Base-by-base conservation (phyloP, 2,329 filamentous ascomycete species). In the Fusarium chaquense region DNA sequence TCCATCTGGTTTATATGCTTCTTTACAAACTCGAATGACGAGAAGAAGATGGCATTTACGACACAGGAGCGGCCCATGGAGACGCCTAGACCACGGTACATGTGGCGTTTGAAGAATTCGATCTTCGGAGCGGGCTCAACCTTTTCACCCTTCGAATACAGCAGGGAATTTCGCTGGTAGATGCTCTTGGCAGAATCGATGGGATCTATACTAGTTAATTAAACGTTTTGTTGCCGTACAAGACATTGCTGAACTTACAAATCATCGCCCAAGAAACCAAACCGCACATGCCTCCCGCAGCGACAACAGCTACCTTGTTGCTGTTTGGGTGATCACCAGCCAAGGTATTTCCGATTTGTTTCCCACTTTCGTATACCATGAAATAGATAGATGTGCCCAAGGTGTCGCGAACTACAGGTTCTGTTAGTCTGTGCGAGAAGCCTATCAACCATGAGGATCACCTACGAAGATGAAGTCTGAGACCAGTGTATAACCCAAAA, bases 11-110 rank as follows among this genome's bases (percentile, higher is more conserved):
- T 85, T 79, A 89, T 88, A 69, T 85, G 84, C 78, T 90, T 90
- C 82, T 96, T 96, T 74, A 93, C 86, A 74, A 93, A 90, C 81
- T 97, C 93, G 77, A 96, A 97, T 40, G 90, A 91, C 44, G 92
- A 94, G 82, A 97, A 97, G 85, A 97, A 97, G 74, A 97, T 92
- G 71, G 93, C 92, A 78, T 97, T 97, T 72, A 96, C 90, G 54
- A 93, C 85, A 74, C 91, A 94, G 15, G 92, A 94, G 58, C 93
- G 89, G 70, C 89, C 87, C 89, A 96, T 94, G 38, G 92, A 94
- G 28, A 96, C 93, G 24, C 90, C 92, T 5, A 97, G 85, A 32
- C 93, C 93, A 73, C 92, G 89, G 80, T 96, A 97, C 89, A 94
- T 94, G 67, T 90, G 87, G 56, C 85, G 85, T 75, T 91, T 89